Percentiles rank a stretch among this genome's conserved stretches.
phyloP scores from a whole-genome alignment of 2,329 filamentous ascomycete species.

The Colletotrichum lentis region DNA sequence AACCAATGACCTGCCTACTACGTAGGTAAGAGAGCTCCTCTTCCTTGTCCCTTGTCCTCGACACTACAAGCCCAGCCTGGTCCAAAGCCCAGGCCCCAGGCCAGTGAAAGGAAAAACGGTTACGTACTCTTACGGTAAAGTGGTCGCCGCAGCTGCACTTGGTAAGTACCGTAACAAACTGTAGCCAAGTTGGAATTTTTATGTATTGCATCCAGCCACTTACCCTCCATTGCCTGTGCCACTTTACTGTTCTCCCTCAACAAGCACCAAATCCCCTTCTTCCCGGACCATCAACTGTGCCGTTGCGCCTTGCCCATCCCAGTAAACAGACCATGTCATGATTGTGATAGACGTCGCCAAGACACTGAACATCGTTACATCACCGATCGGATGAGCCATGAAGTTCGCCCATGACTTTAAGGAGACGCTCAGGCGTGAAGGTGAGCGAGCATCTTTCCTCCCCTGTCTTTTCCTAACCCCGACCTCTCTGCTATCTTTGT shows the following conservation, averaged over 20 bases:
- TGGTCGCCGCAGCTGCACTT: neutral
- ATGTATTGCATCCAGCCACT: constrained; percentile 21
- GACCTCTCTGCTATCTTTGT: neutral
- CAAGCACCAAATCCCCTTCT: neutral
- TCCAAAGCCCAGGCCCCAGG: neutral
- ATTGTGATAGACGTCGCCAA: constrained; percentile 8
- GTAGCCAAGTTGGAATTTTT: constrained; percentile 1
- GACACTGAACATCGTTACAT: constrained; percentile 9
- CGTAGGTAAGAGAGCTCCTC: too few relatives aligned
- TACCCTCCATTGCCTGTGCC: neutral
- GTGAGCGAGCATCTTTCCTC: constrained; percentile 42
- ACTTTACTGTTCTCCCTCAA: too few relatives aligned
- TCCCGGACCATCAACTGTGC: neutral
- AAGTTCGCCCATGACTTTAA: constrained; percentile 87
- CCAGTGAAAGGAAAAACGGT: constrained; percentile 1
- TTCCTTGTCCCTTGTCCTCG: constrained; percentile 7
- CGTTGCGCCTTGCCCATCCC: neutral
- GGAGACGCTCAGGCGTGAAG: constrained; percentile 71
- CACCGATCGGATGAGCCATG: constrained; percentile 59
- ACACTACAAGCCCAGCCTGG: constrained; percentile 4
- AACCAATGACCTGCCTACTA: neutral
- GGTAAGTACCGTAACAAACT: neutral
- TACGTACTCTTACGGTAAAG: constrained; percentile 9
- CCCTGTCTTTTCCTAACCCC: constrained; percentile 2
- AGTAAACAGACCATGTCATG: constrained; percentile 11